Percentiles rank a stretch among this genome's conserved stretches.
These are phyloP conservation scores for Tolypocladium ovalisporum DNA, from an alignment of 2,329 filamentous ascomycete species.

Conservation along the genomic window DNA sequence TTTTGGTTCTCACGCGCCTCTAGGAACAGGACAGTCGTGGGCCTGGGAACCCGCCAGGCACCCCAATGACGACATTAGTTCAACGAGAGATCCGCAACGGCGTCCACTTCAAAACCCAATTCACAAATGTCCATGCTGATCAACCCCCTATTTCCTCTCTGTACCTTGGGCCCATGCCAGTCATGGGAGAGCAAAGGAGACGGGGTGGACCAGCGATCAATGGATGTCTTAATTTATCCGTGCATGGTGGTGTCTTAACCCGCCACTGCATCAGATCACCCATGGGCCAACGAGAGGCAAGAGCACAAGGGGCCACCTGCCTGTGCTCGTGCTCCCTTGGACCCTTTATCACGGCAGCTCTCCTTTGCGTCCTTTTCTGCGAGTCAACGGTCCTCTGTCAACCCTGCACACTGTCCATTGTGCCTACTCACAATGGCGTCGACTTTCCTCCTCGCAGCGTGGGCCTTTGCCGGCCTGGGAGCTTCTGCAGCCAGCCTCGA, in stretches of 20 bases:
- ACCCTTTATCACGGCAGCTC: background rate
- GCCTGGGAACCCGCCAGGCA: background rate
- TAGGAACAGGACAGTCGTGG: background rate
- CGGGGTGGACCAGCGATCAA: background rate
- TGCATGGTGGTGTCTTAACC: background rate
- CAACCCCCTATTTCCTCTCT: background rate
- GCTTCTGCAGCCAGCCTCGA: slow-evolving; percentile 14
- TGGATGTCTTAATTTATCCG: background rate
- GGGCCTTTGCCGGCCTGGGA: slow-evolving; percentile 13
- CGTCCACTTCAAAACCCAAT: background rate
- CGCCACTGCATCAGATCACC: background rate
- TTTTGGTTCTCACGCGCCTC: background rate
- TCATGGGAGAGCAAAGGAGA: background rate
- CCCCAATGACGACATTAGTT: background rate
- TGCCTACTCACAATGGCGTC: slow-evolving; percentile 5
- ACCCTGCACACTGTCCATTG: background rate
- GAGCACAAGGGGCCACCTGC: background rate
- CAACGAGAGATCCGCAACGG: background rate
- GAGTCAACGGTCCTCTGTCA: background rate
- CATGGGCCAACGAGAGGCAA: background rate
- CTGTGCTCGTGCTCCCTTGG: background rate
- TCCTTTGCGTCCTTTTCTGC: background rate
- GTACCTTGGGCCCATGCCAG: background rate
- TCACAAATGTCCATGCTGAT: background rate
- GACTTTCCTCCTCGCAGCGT: slow-evolving; percentile 5